Percentiles rank a stretch among this genome's conserved stretches.
Evolutionary conservation across 768 basidiomycete species (phyloP).

Genomic region (Russula earlei): DNA sequence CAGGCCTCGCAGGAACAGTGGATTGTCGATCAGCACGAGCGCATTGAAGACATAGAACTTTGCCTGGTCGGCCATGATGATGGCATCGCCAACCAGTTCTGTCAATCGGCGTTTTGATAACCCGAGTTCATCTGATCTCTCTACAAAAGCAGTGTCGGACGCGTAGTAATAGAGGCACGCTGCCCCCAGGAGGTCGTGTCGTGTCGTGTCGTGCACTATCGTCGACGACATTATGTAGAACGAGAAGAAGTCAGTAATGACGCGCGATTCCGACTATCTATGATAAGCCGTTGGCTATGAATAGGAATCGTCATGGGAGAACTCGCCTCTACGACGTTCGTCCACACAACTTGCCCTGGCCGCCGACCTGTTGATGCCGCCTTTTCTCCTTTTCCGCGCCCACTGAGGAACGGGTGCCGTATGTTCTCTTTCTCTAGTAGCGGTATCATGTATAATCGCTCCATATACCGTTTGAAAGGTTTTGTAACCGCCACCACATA

Average conservation of each 20-base stretch:
- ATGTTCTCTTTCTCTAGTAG: slow-evolving; percentile 69
- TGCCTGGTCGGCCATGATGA: slow-evolving; percentile 71
- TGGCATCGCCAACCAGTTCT: slow-evolving; percentile 66
- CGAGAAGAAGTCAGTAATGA: slow-evolving; percentile 92
- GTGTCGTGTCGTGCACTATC: slow-evolving; percentile 70
- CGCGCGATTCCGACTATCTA: slow-evolving; percentile 42
- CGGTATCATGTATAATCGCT: slow-evolving; percentile 76
- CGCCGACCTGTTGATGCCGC: slow-evolving; percentile 43
- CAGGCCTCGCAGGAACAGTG: slow-evolving; percentile 67
- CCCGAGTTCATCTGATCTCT: slow-evolving; percentile 50
- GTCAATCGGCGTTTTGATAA: slow-evolving; percentile 60
- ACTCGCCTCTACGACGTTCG: slow-evolving; percentile 92
- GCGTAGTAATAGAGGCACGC: slow-evolving; percentile 97
- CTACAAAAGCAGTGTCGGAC: slow-evolving; percentile 59
- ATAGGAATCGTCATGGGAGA: too few species aligned
- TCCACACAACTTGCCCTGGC: slow-evolving; percentile 84
- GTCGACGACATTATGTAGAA: slow-evolving; percentile 96
- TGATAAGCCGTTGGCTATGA: too few species aligned
- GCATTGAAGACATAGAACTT: slow-evolving; percentile 97
- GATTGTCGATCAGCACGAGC: slow-evolving; percentile 91
- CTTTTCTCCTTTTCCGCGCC: slow-evolving; percentile 50
- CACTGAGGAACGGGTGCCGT: slow-evolving; percentile 82
- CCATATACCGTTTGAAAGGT: slow-evolving; percentile 70
- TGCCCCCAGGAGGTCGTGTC: slow-evolving; percentile 70
- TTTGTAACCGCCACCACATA: slow-evolving; percentile 66